Base-by-base conservation (phyloP, 352 stramenopile genomes). In the Pythium aphanidermatum region DNA sequence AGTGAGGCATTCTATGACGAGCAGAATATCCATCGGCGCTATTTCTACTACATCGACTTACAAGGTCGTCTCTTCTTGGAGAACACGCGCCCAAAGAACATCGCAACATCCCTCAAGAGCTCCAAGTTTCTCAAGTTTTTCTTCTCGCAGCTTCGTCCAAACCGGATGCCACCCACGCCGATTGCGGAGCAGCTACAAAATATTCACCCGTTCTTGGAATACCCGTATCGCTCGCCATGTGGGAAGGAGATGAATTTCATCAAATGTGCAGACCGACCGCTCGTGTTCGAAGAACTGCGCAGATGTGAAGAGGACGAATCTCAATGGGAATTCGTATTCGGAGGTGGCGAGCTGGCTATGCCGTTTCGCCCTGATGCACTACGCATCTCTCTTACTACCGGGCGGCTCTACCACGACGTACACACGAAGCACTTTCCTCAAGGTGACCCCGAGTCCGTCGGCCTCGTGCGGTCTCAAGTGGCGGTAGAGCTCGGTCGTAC, bases 221-320 rank as follows among this genome's bases (percentile, higher is more conserved):
- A 91, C 25, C 70, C 71, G 6, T 89, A 67, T 40, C 63, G 64
- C 12, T 92, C 80, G 1, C 80, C 80, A 5, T 92, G 80, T 25
- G 80, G 80, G 17, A 83, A 83, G 29, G 80, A 92, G 53, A 88
- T 86, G 68, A 92, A 92, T 52, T 90, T 83, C 47, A 90, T 92
- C 65, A 92, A 92, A 57, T 86, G 72, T 56, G 77, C 80, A 6
- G 80, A 92, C 51, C 75, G 70, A 1, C 77, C 80, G 19, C 66
- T 90, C 26, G 80, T 92, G 42, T 81, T 90, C 42, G 69, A 86
- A 16, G 74, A 87, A 17, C 49, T 92, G 19, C 57, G 55, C 0
- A 58, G 38, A 2, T 46, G 55, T 25, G 56, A 60, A 1, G n/a
- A 60, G 6, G 47, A 29, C 9, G 42, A 24, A 23, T 28, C 61